Base-by-base conservation (phyloP, 352 stramenopile genomes). In the Phytophthora europaea region DNA sequence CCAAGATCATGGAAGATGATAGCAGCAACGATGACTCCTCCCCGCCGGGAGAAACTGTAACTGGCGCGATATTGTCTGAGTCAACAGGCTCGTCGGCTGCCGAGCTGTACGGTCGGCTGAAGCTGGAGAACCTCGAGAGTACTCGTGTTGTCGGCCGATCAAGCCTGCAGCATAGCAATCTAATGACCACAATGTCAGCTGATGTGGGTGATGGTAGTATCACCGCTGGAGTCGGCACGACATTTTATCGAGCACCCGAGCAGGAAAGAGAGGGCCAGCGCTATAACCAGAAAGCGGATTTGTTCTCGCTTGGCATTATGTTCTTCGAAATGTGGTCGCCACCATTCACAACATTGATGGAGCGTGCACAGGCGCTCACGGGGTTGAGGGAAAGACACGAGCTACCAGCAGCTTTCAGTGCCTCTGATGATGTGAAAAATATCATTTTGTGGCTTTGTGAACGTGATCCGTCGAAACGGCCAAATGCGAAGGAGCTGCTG, bases 271-370 rank as follows among this genome's bases (percentile, higher is more conserved):
- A 95, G 73, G 86, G 90, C 18, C 85, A 94, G 73, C 82, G 82
- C 5, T 97, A 90, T 85, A 98, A 94, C 76, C 95, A 95, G 53
- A 96, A 96, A 58, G 92, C 89, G 4, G 97, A 99, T 68, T 98
- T 99, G 76, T 99, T 97, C 70, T 98, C 92, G 8, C 80, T 99
- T 8, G 97, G 97, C 8, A 94, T 99, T 48, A 70, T 99, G 28
- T 92, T 99, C 59, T 99, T 98, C 65, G 97, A 99, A 65, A 98
- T 99, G 92, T 98, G 97, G 82, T 92, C 92, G 18, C 91, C 91
- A 33, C 93, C 94, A 47, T 98, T 98, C 73, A 91, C 81, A 47
- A 98, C 94, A 33, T 70, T 93, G 31, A 97, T 98, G 92, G 93
- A 98, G 70, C 87, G 92, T 18, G 88, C 90, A 10, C 82, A 95